Evolutionary conservation across 139 green algal genomes (phyloP).

Genomic region (Pseudopediastrum boryanum): DNA sequence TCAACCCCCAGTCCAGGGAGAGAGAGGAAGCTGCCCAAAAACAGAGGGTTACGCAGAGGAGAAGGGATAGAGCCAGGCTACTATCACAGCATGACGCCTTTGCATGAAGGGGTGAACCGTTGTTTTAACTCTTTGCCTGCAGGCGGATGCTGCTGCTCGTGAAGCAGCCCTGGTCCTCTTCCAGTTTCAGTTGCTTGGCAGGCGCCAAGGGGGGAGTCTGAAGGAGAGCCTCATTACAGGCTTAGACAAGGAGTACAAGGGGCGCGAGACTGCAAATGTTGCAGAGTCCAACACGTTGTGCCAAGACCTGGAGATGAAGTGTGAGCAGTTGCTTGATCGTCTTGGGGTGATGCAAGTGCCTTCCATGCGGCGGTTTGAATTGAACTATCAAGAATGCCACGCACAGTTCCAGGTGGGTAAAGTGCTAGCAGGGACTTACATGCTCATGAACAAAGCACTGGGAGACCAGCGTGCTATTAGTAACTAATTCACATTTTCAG

Average conservation of each 20-base stretch:
- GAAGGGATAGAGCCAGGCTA: neutral
- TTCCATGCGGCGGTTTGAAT: conserved; percentile 68
- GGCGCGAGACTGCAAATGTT: conserved; percentile 41
- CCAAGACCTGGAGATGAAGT: conserved; percentile 41
- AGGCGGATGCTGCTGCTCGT: conserved; percentile 13
- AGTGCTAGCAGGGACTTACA: neutral
- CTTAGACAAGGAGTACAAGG: conserved; percentile 52
- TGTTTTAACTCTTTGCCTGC: neutral
- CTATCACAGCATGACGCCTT: neutral
- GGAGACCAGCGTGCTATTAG: too few relatives aligned
- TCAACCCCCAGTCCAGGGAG: too few relatives aligned
- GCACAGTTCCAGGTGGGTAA: conserved; percentile 47
- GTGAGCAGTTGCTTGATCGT: conserved; percentile 41
- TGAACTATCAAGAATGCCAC: conserved; percentile 50
- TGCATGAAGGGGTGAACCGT: neutral
- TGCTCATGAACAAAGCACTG: neutral
- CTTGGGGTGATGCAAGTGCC: conserved; percentile 51
- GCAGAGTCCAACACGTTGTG: conserved; percentile 48
- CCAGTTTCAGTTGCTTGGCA: conserved; percentile 61
- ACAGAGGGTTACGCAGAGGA: too few relatives aligned
- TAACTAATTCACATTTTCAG: too few relatives aligned
- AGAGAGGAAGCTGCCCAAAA: too few relatives aligned
- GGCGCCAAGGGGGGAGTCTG: conserved; percentile 35
- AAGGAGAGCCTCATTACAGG: conserved; percentile 43
- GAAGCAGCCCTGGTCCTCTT: conserved; percentile 42